Evolutionary conservation across 805 yeast genomes (phyloP).

Genomic region (Candida methanosorbosa): DNA sequence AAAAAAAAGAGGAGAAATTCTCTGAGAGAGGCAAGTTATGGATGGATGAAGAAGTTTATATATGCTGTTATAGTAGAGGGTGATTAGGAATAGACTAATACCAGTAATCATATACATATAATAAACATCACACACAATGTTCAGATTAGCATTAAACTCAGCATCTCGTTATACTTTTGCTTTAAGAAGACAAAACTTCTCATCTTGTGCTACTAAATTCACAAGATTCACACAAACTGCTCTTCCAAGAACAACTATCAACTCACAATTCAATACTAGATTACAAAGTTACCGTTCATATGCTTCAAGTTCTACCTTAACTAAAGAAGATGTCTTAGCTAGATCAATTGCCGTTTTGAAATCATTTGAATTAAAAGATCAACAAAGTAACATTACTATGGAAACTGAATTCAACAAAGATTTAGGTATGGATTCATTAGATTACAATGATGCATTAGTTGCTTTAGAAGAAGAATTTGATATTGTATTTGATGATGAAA

Average conservation of each 20-base stretch:
- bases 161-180: too few species aligned
- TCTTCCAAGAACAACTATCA: too few species aligned
- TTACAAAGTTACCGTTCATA: too few species aligned
- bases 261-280: too few species aligned
- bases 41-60: too few species aligned
- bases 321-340: slow-evolving; percentile 70
- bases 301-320: slow-evolving; percentile 49
- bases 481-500: slow-evolving; percentile 30
- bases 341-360: slow-evolving; percentile 75
- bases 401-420: slow-evolving; percentile 53
- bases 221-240: not conserved
- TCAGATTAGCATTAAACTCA: not conserved
- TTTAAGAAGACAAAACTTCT: too few species aligned
- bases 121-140: not conserved
- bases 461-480: slow-evolving; percentile 88
- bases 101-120: too few species aligned
- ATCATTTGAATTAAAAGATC: slow-evolving; percentile 33
- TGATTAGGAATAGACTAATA: too few species aligned
- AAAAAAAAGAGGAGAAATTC: too few species aligned
- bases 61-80: too few species aligned
- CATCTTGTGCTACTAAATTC: not conserved
- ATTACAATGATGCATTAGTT: slow-evolving; percentile 91
- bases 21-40: too few species aligned
- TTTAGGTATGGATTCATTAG: slow-evolving; percentile 87
- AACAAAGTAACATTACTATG: slow-evolving; percentile 17